These are phyloP conservation scores for Pontederia paniculata DNA, from an alignment of 176 grass and related monocot species.

Conservation along the genomic window DNA sequence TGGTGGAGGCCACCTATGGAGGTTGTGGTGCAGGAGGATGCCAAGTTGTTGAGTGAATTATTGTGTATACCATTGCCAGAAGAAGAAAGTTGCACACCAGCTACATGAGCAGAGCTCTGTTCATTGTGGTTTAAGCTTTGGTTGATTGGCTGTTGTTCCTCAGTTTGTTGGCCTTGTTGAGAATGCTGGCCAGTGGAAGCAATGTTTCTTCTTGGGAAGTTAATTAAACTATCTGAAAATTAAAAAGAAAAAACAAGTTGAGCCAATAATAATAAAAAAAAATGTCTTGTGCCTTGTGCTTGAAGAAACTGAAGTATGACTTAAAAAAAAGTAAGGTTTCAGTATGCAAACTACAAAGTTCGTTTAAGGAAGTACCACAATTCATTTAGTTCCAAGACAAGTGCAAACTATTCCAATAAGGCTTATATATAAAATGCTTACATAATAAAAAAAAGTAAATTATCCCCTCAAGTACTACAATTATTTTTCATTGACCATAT, in stretches of 20 bases:
- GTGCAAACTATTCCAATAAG: not conserved
- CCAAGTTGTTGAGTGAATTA: slow-evolving; percentile 14
- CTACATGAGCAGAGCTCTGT: slow-evolving; percentile 1
- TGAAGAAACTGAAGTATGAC: not conserved
- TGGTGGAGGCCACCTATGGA: slow-evolving; percentile 12
- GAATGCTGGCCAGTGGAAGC: slow-evolving; percentile 2
- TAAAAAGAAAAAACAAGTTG: not conserved
- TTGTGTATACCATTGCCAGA: slow-evolving; percentile 3
- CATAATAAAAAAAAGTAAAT: not conserved
- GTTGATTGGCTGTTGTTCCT: slow-evolving; percentile 14
- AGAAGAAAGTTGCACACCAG: slow-evolving; percentile 17
- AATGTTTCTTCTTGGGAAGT: slow-evolving; percentile 13
- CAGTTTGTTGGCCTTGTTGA: slow-evolving; percentile 10
- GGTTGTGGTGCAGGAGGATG: slow-evolving; percentile 10
- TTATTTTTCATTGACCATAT: not conserved
- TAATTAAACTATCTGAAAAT: slow-evolving; percentile 32
- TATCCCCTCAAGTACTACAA: not conserved
- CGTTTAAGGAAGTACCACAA: no score
- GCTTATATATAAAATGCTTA: slow-evolving; percentile 1
- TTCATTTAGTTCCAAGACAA: not conserved
- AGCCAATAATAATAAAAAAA: not conserved
- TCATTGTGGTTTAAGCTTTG: slow-evolving; percentile 1
- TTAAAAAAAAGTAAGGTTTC: not conserved
- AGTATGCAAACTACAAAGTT: no score
- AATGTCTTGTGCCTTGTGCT: not conserved